A percentile compares a stretch with the other conserved stretches of the same genome.
Evolutionary conservation across 805 yeast species (phyloP).

Genomic region (Cyberlindnera mississippiensis): DNA sequence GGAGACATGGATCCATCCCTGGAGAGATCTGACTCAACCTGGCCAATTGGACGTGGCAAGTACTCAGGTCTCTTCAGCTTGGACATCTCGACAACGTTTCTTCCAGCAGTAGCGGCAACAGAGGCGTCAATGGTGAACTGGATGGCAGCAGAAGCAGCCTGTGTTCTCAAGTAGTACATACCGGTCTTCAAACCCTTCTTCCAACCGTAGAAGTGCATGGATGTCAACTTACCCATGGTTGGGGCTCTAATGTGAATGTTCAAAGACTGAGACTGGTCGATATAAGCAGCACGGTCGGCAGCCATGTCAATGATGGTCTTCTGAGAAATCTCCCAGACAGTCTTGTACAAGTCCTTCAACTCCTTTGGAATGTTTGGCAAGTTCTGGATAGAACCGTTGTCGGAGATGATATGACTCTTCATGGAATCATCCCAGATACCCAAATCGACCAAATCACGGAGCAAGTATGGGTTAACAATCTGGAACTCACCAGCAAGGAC

Average conservation of each 20-base stretch:
- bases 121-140: constrained; percentile 81
- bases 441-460: constrained; percentile 74
- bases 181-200: constrained; percentile 97
- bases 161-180: constrained; percentile 95
- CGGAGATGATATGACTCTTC: constrained; percentile 71
- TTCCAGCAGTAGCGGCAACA: constrained; percentile 94
- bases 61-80: constrained; percentile 37
- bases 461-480: constrained; percentile 81
- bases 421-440: constrained; percentile 80
- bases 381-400: constrained; percentile 82
- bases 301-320: constrained; percentile 67
- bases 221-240: constrained; percentile 93
- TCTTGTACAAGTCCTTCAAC: constrained; percentile 65
- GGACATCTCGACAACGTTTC: constrained; percentile 30
- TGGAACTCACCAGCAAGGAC: constrained; percentile 94
- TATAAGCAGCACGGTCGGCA: constrained; percentile 87
- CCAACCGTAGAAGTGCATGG: constrained; percentile 99
- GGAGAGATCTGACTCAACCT: constrained; percentile 18
- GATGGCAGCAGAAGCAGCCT: constrained; percentile 96
- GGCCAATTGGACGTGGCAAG: constrained; percentile 23
- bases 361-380: constrained; percentile 72
- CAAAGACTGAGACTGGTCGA: constrained; percentile 91
- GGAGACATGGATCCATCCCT: constrained; percentile 30
- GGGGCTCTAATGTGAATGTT: constrained; percentile 86
- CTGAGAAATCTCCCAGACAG: constrained; percentile 89